These are phyloP conservation scores for Solanum pimpinellifolium DNA, from an alignment of 257 asterid species.

Conservation along the genomic window DNA sequence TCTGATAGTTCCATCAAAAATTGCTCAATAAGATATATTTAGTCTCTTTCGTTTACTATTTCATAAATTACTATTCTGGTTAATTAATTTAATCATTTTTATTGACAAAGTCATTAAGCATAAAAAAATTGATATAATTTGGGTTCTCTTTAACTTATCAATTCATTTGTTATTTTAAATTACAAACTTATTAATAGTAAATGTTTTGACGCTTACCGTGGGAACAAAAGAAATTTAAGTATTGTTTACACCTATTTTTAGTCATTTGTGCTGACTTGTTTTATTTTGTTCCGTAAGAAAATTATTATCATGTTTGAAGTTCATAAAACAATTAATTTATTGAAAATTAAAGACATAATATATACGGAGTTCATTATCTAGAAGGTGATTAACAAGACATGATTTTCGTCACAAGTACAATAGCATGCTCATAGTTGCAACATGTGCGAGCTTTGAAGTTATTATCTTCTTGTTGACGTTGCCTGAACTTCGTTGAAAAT, in stretches of 20 bases:
- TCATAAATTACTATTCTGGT: background rate
- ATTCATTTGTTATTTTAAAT: background rate
- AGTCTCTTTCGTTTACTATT: background rate
- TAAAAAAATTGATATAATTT: too few species aligned
- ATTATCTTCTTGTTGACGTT: background rate
- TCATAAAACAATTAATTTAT: background rate
- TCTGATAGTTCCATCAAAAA: background rate
- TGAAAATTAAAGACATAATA: too few species aligned
- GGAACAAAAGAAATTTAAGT: background rate
- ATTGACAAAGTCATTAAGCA: background rate
- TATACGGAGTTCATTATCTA: too few species aligned
- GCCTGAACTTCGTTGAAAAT: rapidly evolving
- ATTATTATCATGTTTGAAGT: background rate
- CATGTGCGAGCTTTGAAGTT: background rate
- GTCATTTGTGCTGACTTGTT: background rate
- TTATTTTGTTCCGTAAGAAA: background rate
- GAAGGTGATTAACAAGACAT: background rate
- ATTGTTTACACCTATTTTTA: background rate
- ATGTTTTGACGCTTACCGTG: background rate
- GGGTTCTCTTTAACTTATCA: background rate
- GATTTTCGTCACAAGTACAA: background rate
- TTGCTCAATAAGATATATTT: background rate
- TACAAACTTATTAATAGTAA: too few species aligned
- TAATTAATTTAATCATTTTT: too few species aligned
- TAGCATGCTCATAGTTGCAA: background rate